phyloP scores from a whole-genome alignment of 495 filamentous ascomycete species.

The Elaphomyces granulatus region DNA sequence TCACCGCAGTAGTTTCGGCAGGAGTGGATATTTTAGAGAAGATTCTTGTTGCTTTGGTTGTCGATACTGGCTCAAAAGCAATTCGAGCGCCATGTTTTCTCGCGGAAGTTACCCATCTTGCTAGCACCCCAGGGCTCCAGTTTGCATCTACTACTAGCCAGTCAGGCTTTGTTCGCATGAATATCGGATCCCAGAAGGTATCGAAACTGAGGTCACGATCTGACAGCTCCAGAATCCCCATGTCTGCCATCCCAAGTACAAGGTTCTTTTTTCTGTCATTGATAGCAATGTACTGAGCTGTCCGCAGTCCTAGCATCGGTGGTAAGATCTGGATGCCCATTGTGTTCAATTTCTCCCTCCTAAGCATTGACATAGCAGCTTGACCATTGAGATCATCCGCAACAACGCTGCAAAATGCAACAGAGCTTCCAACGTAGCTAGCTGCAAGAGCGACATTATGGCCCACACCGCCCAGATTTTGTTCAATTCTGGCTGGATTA shows the following conservation, averaged over 20 bases:
- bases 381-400: slow-evolving; percentile 65
- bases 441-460: slow-evolving; percentile 78
- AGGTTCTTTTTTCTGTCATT: slow-evolving; percentile 75
- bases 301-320: slow-evolving; percentile 38
- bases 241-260: slow-evolving; percentile 83
- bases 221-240: slow-evolving; percentile 62
- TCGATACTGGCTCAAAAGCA: slow-evolving; percentile 88
- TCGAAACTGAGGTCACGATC: slow-evolving; percentile 27
- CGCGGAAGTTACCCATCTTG: slow-evolving; percentile 46
- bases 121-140: slow-evolving; percentile 49
- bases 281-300: slow-evolving; percentile 81
- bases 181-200: slow-evolving; percentile 44
- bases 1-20: slow-evolving; percentile 10
- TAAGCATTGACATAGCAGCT: slow-evolving; percentile 47
- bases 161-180: slow-evolving; percentile 42
- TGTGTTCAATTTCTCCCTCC: slow-evolving; percentile 46
- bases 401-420: slow-evolving; percentile 60
- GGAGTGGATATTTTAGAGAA: slow-evolving; percentile 27
- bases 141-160: slow-evolving; percentile 77
- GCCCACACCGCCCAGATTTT: slow-evolving; percentile 87
- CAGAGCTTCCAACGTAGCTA: slow-evolving; percentile 41
- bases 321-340: slow-evolving; percentile 44
- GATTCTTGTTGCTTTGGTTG: slow-evolving; percentile 55
- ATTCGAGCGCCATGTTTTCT: slow-evolving; percentile 39
- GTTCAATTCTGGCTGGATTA: slow-evolving; percentile 64